These are phyloP conservation scores for Annona cherimola DNA, from an alignment of 164 flowering plant species.

Conservation along the genomic window DNA sequence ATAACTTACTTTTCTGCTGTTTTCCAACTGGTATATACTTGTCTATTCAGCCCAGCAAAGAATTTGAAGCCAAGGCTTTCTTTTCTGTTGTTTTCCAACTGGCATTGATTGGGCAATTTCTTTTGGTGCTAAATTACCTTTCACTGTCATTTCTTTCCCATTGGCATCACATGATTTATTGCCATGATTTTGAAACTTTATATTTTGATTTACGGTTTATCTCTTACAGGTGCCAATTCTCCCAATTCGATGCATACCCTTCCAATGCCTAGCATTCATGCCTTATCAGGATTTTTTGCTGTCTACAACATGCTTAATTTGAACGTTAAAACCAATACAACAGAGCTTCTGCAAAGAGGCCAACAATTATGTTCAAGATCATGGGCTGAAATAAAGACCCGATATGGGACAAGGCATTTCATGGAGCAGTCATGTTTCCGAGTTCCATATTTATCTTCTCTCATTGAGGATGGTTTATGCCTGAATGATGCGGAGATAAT, in stretches of 20 bases:
- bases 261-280: conserved; percentile 37
- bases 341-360: conserved; percentile 45
- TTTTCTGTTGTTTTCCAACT: not conserved
- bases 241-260: conserved; percentile 23
- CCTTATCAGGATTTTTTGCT: conserved; percentile 65
- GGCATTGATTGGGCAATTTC: not conserved
- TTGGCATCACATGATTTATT: not conserved
- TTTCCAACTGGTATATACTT: not conserved
- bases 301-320: conserved; percentile 43
- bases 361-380: conserved; percentile 43
- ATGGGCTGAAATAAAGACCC: conserved; percentile 28
- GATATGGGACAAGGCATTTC: conserved; percentile 17
- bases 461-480: conserved; percentile 50
- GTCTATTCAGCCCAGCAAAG: not conserved
- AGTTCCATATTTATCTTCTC: conserved; percentile 50
- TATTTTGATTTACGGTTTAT: not conserved
- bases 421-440: conserved; percentile 43
- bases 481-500: conserved; percentile 39
- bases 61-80: not conserved
- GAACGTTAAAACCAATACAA: conserved; percentile 39
- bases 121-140: not conserved
- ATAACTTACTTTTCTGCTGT: not conserved
- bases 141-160: not conserved
- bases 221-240: conserved; percentile 29
- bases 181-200: not conserved